These are phyloP conservation scores for Perilla frutescens DNA, from an alignment of 257 asterid genomes.

Conservation along the genomic window DNA sequence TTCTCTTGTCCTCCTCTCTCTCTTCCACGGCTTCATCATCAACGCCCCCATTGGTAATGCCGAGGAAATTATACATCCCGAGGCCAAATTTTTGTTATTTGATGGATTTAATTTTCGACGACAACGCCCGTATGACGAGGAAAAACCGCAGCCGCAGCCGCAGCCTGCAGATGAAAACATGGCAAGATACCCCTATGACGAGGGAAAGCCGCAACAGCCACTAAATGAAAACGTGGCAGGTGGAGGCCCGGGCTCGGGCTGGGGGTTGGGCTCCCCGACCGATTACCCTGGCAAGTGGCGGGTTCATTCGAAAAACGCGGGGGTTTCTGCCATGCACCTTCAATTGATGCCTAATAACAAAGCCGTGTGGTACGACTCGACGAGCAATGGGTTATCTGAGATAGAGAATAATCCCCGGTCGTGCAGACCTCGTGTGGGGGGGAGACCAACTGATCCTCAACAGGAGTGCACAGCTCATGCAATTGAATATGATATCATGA, in stretches of 20 bases:
- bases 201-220: too few relatives aligned
- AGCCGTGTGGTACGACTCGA: constrained; percentile 79
- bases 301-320: constrained; percentile 55
- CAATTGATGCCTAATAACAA: constrained; percentile 80
- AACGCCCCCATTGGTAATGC: not conserved
- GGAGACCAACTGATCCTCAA: constrained; percentile 36
- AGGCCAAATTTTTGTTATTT: not conserved
- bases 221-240: too few relatives aligned
- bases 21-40: constrained; percentile 25
- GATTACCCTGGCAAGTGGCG: constrained; percentile 51
- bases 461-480: constrained; percentile 84
- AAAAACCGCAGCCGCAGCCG: not conserved
- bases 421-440: constrained; percentile 50
- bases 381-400: constrained; percentile 72
- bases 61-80: not conserved
- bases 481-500: constrained; percentile 64
- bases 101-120: not conserved
- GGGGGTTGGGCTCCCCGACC: not conserved
- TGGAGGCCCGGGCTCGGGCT: too few relatives aligned
- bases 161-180: too few relatives aligned
- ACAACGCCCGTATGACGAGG: not conserved
- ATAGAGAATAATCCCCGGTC: constrained; percentile 43
- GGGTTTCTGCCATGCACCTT: constrained; percentile 86
- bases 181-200: too few relatives aligned
- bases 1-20: constrained; percentile 36